phyloP scores from a whole-genome alignment of 805 yeast species.

The Barnettozyma populi region DNA sequence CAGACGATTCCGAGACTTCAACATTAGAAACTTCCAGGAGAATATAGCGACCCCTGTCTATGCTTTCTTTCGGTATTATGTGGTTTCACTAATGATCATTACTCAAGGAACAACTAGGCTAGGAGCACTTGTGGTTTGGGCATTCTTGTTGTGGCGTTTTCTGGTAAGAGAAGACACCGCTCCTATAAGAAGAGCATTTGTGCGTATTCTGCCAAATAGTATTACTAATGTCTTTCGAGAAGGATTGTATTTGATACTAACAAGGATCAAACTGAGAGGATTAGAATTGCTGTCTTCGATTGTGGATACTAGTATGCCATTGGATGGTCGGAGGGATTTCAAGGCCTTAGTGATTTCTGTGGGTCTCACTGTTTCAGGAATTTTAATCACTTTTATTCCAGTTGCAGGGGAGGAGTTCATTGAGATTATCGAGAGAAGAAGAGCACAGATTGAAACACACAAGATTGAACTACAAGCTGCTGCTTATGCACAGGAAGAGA shows the following conservation, averaged over 20 bases:
- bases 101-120: not conserved
- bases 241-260: not conserved
- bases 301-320: not conserved
- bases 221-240: not conserved
- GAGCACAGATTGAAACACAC: not conserved
- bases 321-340: not conserved
- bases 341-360: not conserved
- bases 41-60: not conserved
- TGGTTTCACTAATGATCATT: not conserved
- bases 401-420: not conserved
- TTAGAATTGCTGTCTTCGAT: not conserved
- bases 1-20: not conserved
- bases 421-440: not conserved
- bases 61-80: not conserved
- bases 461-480: not conserved
- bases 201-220: not conserved
- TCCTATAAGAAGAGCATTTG: not conserved
- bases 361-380: not conserved
- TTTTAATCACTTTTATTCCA: not conserved
- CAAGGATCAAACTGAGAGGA: not conserved
- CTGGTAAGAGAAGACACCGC: not conserved
- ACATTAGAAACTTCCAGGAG: not conserved
- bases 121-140: not conserved
- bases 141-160: not conserved
- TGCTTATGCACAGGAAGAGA: not conserved